Evolutionary conservation across 495 filamentous ascomycete genomes (phyloP), one percentile per base, ranked within the genome.

Genomic region (Neurospora sp.): DNA sequence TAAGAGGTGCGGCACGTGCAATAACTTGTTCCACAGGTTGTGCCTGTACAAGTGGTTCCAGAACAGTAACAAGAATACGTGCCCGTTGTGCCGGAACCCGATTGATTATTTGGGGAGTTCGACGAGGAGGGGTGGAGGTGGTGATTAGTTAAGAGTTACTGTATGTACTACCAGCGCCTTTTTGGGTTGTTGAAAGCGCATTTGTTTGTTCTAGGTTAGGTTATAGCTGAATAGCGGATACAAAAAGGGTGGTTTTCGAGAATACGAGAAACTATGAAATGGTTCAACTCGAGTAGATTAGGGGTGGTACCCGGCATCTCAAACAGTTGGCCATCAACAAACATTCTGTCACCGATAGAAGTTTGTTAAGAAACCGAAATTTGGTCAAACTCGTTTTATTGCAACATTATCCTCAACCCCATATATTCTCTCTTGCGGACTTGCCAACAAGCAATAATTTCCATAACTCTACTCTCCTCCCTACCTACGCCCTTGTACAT

Each of bases 1-100:
- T 78, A 98, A 97, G 82, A 86, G 89, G 68, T 99, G 96, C 83
- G 86, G 87, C 69, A 98, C 96, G 4, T 99, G 96, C 86, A 94
- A 94, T 84, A 93, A 99, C 82, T 83, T 91, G 71, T 99, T 98
- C 84, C 96, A 99, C 82, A 87, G 90, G 6, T 86, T 88, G 7
- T 99, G 95, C 83, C 82, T 99, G 80, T 95, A 90, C 84, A 93
- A 93, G 80, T 99, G 95, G 95, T 98, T 99, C 85, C 91, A 92
- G 87, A 94, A 88, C 78, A 96, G 93, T 78, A 94, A 93, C 81
- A 89, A 91, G 77, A 94, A 90, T 77, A 94, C 89, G 70, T 99
- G 95, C 80, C 94, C 95, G 69, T 84, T 98, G 72, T 98, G 95
- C 81, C 84, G 94, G 73, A 96, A 94, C 80, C 87, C 90, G 41